These are phyloP conservation scores for Podospora comata DNA, from an alignment of 495 filamentous ascomycete genomes.

Conservation along the genomic window DNA sequence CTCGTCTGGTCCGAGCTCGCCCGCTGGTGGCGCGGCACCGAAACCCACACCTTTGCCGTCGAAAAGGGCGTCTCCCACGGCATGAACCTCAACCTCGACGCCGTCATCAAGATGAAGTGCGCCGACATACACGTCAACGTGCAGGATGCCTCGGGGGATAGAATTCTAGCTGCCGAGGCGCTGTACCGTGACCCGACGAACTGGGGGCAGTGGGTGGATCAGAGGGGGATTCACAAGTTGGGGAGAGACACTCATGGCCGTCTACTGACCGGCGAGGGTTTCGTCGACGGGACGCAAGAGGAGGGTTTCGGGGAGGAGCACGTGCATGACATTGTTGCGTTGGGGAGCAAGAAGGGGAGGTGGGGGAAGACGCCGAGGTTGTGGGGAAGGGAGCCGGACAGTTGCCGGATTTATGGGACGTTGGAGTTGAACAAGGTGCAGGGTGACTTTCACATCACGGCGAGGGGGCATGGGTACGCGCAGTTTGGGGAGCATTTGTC, in stretches of 20 bases:
- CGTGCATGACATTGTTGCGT: constrained; percentile 67
- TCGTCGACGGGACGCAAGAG: constrained; percentile 46
- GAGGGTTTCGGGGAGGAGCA: constrained; percentile 65
- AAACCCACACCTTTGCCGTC: constrained; percentile 86
- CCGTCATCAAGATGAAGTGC: constrained; percentile 90
- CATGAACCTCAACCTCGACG: constrained; percentile 93
- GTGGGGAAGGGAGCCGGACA: constrained; percentile 53
- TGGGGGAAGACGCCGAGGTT: constrained; percentile 73
- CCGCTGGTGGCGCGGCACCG: constrained; percentile 78
- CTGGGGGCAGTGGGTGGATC: constrained; percentile 79
- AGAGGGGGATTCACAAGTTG: constrained; percentile 63
- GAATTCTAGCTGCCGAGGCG: constrained; percentile 75
- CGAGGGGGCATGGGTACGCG: constrained; percentile 87
- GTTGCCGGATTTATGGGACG: constrained; percentile 85
- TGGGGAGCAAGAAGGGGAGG: constrained; percentile 53
- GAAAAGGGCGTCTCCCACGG: constrained; percentile 86
- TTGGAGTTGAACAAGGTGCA: constrained; percentile 93
- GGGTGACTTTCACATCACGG: constrained; percentile 98
- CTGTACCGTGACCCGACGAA: constrained; percentile 72
- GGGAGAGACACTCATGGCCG: constrained; percentile 49
- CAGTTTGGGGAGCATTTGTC: constrained; percentile 79
- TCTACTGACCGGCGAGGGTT: constrained; percentile 53
- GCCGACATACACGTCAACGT: constrained; percentile 89
- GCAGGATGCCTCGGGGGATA: constrained; percentile 90
- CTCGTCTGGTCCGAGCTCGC: constrained; percentile 73